phyloP scores from a whole-genome alignment of 371 early-diverging fungal genomes.

The Basidiobolus meristosporus region DNA sequence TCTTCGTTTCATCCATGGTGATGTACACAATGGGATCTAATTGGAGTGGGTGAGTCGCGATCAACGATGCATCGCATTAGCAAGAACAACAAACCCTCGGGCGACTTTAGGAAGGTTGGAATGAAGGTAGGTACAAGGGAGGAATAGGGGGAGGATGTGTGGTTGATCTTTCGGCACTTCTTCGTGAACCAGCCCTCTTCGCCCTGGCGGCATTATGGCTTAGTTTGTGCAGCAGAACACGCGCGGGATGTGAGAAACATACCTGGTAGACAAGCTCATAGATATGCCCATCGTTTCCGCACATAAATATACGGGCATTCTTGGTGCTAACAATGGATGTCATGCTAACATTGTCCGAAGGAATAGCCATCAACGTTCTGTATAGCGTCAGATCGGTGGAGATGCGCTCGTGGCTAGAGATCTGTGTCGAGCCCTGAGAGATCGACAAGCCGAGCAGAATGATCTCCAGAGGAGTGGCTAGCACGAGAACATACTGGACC shows the following conservation, averaged over 20 bases:
- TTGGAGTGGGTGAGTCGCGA: conserved; percentile 7
- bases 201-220: conserved; percentile 7
- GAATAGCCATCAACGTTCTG: conserved; percentile 49
- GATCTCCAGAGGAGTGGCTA: conserved; percentile 72
- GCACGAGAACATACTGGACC: conserved; percentile 60
- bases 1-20: conserved; percentile 45
- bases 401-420: not conserved
- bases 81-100: conserved; percentile 1
- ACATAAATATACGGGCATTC: conserved; percentile 69
- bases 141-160: conserved; percentile 18
- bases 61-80: no score
- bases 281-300: conserved; percentile 58
- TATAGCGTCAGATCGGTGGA: conserved; percentile 22
- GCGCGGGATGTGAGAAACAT: not conserved
- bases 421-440: no score
- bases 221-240: not conserved
- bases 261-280: conserved; percentile 73
- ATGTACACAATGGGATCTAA: conserved; percentile 23
- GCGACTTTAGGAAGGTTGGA: conserved; percentile 29
- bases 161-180: conserved; percentile 49
- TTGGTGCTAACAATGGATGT: conserved; percentile 48
- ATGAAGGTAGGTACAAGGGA: conserved; percentile 14
- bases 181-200: conserved; percentile 73
- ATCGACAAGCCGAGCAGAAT: conserved; percentile 49
- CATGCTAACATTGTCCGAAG: conserved; percentile 60